A percentile compares a stretch with the other conserved stretches of the same genome.
Evolutionary conservation across 179 eudicot genomes (phyloP).

Genomic region (Beta corolliflora): DNA sequence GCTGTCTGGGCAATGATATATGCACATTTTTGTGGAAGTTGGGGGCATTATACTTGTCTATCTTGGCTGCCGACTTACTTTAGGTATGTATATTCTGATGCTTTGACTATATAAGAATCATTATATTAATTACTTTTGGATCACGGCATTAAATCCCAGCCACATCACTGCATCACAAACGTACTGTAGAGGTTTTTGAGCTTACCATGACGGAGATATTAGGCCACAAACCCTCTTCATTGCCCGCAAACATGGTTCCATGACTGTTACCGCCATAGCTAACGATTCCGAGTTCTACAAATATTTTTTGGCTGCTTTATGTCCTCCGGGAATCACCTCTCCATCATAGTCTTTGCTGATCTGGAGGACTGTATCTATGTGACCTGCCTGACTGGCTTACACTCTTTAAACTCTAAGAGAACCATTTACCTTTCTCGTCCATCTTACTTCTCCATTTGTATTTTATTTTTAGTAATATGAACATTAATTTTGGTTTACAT

Average conservation of each 20-base stretch:
- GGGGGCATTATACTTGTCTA: conserved; percentile 96
- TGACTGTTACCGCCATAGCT: no score
- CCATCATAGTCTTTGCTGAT: not conserved
- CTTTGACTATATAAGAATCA: not conserved
- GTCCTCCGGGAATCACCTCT: not conserved
- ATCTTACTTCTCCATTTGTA: not conserved
- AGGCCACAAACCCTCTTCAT: no score
- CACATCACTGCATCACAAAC: no score
- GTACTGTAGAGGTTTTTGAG: no score
- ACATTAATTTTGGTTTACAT: conserved; percentile 29
- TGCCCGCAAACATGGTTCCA: no score
- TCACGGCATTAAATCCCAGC: no score
- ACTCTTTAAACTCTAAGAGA: not conserved
- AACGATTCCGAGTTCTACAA: no score
- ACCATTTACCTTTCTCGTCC: not conserved
- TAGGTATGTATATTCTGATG: conserved; percentile 49
- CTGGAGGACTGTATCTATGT: not conserved
- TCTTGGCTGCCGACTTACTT: conserved; percentile 98
- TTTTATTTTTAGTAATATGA: not conserved
- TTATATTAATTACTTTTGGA: not conserved
- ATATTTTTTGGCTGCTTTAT: not conserved
- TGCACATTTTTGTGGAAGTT: conserved; percentile 98
- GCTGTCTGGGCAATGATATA: conserved; percentile 99
- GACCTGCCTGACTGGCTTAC: not conserved
- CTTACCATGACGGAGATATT: no score